These are phyloP conservation scores for Tetrahymena malaccensis DNA, from an alignment of 73 alveolate genomes.

Conservation along the genomic window DNA sequence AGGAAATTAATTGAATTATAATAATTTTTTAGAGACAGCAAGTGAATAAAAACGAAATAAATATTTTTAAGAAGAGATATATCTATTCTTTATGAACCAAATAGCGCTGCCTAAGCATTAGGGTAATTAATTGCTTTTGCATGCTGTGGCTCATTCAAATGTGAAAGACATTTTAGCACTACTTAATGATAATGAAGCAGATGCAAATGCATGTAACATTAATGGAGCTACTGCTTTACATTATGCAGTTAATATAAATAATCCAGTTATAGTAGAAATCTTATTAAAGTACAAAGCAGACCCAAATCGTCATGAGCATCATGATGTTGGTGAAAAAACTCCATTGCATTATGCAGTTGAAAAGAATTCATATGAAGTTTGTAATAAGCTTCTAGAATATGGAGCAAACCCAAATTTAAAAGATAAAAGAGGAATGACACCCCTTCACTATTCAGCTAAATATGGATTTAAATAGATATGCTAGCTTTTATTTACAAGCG, in stretches of 20 bases:
- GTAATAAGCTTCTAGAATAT: constrained; percentile 49
- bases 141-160: constrained; percentile 62
- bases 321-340: constrained; percentile 65
- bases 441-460: constrained; percentile 69
- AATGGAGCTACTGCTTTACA: constrained; percentile 70
- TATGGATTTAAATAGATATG: constrained; percentile 43
- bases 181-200: constrained; percentile 66
- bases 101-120: constrained; percentile 28
- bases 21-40: neutral
- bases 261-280: constrained; percentile 47
- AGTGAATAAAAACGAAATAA: neutral
- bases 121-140: constrained; percentile 57
- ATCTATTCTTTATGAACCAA: neutral
- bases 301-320: constrained; percentile 60
- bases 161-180: constrained; percentile 58
- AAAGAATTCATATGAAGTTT: constrained; percentile 43
- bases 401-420: constrained; percentile 67
- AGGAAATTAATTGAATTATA: neutral
- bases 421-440: constrained; percentile 60
- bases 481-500: constrained; percentile 32
- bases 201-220: constrained; percentile 57
- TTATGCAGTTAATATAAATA: constrained; percentile 54
- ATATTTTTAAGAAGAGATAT: neutral
- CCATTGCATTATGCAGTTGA: constrained; percentile 74
- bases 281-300: constrained; percentile 62